Base-by-base conservation (phyloP, 23 red algal genomes). In the Gracilaria caudata region DNA sequence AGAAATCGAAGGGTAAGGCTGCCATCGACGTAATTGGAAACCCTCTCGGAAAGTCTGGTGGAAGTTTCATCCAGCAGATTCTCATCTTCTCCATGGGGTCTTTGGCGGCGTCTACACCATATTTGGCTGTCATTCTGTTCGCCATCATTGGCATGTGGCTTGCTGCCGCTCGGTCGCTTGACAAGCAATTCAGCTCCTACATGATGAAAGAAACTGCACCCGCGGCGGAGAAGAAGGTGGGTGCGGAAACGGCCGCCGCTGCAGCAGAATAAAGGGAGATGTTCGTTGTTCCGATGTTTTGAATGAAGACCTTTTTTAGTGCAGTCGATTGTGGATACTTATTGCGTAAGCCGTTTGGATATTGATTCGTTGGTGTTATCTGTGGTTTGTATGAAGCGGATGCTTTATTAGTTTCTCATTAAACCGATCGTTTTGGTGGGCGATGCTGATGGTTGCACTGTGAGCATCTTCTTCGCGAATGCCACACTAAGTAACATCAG, bases 1-100 rank as follows among this genome's bases (percentile, higher is more conserved):
- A 90, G 38, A 95, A 92, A 68, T 90, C 79, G 28, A 95, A 98
- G 90, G 96, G 96, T 68, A 98, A 98, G 92, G 96, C 96, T 0
- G 96, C 96, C 32, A 73, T 98, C 60, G 96, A 98, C 61, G 96
- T 98, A n/a, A 98, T 98, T 77, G 96, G 96, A 17, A 98, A 98
- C 90, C 96, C 96, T 45, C 73, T 98, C 64, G 96, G 96, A 65
- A 98, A 98, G 78, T 98, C 96, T 65, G 96, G 96, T 37, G 96
- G 96, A 71, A 95, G 92, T n/a, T 98, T 98, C 57, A 93, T 98
- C 37, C 96, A 98, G 68, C 96, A 98, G 81, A 94, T 86, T 30
- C 90, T 98, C 17, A 98, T 98, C 60, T 98, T 98, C 61, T 89
- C 88, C 4, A 78, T 92, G 64, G 96, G 96, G 17, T 95, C 93